phyloP scores from a whole-genome alignment of 441 rosid species.

The Populus tomentosa region DNA sequence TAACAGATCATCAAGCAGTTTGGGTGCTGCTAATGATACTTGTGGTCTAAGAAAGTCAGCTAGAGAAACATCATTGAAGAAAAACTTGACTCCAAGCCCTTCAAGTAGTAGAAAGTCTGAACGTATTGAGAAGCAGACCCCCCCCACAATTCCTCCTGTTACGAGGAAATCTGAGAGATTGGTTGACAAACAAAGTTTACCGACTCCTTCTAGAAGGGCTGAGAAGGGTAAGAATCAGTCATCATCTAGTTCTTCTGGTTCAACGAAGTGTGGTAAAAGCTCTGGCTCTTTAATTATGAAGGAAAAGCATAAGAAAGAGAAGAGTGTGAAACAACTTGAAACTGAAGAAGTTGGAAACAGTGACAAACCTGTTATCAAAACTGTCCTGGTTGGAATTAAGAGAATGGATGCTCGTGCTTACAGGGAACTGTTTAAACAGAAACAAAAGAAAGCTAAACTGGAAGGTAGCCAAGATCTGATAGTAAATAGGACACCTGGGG shows the following conservation, averaged over 20 bases:
- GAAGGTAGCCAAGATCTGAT: conserved; percentile 23
- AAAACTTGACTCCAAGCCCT: conserved; percentile 30
- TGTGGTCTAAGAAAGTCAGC: conserved; percentile 15
- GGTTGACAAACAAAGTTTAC: conserved; percentile 33
- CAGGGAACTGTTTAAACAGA: conserved; percentile 33
- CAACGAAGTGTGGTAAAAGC: conserved; percentile 12
- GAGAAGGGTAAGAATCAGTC: background rate
- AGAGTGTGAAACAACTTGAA: conserved; percentile 31
- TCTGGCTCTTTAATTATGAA: conserved; percentile 20
- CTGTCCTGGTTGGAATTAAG: conserved; percentile 19
- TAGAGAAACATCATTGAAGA: conserved; percentile 29
- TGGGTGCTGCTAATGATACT: conserved; percentile 22
- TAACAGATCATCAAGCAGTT: conserved; percentile 33
- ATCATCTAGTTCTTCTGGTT: conserved; percentile 29
- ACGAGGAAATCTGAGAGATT: conserved; percentile 32
- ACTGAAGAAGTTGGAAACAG: conserved; percentile 28
- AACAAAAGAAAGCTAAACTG: conserved; percentile 25
- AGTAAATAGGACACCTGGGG: conserved; percentile 10
- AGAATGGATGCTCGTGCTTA: conserved; percentile 39
- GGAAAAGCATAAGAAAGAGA: conserved; percentile 36
- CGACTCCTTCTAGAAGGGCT: conserved; percentile 57
- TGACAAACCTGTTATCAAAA: conserved; percentile 11
- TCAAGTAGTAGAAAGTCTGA: conserved; percentile 48
- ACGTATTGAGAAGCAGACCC: conserved; percentile 42
- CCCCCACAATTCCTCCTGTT: conserved; percentile 31